phyloP scores from a whole-genome alignment of 768 basidiomycete genomes.

The Amanita pallidorosea region DNA sequence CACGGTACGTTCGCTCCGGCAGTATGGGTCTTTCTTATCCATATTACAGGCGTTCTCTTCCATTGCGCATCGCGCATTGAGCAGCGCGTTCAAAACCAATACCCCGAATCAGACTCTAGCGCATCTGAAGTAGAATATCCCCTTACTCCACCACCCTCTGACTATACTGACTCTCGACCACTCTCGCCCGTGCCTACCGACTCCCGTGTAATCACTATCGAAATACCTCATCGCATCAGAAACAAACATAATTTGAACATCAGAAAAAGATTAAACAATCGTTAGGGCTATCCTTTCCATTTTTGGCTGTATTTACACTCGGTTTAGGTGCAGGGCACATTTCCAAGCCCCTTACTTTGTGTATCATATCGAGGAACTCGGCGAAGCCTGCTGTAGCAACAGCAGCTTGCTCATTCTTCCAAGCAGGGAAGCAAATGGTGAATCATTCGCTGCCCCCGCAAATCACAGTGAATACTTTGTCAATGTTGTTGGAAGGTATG shows the following conservation, averaged over 20 bases:
- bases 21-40: neutral
- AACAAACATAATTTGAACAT: conserved; percentile 5
- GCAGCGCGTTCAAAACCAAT: conserved; percentile 20
- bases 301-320: neutral
- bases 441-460: neutral
- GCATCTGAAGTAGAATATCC: conserved; percentile 61
- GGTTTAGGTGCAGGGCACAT: neutral
- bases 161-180: conserved; percentile 54
- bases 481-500: conserved; percentile 50
- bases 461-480: conserved; percentile 29
- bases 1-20: conserved; percentile 35
- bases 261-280: conserved; percentile 1
- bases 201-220: conserved; percentile 11
- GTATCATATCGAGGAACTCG: conserved; percentile 45
- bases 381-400: conserved; percentile 58
- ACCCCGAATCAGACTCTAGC: conserved; percentile 20
- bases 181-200: conserved; percentile 36
- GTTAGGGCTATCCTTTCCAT: neutral
- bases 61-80: conserved; percentile 30
- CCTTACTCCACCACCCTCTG: conserved; percentile 69
- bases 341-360: conserved; percentile 30
- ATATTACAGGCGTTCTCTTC: conserved; percentile 27
- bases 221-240: conserved; percentile 6
- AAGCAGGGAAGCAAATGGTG: conserved; percentile 8
- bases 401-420: conserved; percentile 36